Percentiles rank a stretch among this genome's conserved stretches.
Evolutionary conservation across 192 early-diverging fungal genomes (phyloP).

Genomic region (Umbelopsis vinacea): DNA sequence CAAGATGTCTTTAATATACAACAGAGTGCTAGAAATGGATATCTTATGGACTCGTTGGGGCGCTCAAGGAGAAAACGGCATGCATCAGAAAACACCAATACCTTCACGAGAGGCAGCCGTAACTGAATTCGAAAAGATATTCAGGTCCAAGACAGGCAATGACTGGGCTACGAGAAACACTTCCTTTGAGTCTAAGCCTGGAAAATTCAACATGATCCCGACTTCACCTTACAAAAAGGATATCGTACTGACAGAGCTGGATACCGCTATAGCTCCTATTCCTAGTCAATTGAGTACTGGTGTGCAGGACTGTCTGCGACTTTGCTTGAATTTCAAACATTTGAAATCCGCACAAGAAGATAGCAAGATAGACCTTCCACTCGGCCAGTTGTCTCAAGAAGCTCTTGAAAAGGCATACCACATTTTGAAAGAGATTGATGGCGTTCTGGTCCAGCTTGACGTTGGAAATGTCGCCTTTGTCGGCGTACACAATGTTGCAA

Average conservation of each 20-base stretch:
- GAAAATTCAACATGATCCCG: slow-evolving; percentile 44
- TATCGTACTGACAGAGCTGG: slow-evolving; percentile 23
- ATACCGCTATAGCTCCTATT: slow-evolving; percentile 35
- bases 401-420: slow-evolving; percentile 63
- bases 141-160: slow-evolving; percentile 71
- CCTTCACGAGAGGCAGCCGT: slow-evolving; percentile 41
- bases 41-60: slow-evolving; percentile 78
- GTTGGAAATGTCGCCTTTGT: background rate
- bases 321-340: slow-evolving; percentile 70
- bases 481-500: background rate
- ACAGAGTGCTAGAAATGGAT: slow-evolving; percentile 48
- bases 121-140: slow-evolving; percentile 64
- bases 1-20: slow-evolving; percentile 61
- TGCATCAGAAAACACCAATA: slow-evolving; percentile 46
- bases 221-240: slow-evolving; percentile 31
- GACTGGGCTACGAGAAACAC: slow-evolving; percentile 58
- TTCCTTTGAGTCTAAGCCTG: slow-evolving; percentile 55
- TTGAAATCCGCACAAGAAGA: slow-evolving; percentile 61
- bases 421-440: slow-evolving; percentile 61
- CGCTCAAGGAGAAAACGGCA: slow-evolving; percentile 64
- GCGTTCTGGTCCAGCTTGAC: slow-evolving; percentile 34
- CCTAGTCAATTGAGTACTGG: slow-evolving; percentile 46
- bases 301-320: slow-evolving; percentile 63
- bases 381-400: slow-evolving; percentile 72
- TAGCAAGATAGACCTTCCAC: slow-evolving; percentile 73